Conservation (phyloP, 495 filamentous ascomycete species). For the Jackrogersella minutella region DNA sequence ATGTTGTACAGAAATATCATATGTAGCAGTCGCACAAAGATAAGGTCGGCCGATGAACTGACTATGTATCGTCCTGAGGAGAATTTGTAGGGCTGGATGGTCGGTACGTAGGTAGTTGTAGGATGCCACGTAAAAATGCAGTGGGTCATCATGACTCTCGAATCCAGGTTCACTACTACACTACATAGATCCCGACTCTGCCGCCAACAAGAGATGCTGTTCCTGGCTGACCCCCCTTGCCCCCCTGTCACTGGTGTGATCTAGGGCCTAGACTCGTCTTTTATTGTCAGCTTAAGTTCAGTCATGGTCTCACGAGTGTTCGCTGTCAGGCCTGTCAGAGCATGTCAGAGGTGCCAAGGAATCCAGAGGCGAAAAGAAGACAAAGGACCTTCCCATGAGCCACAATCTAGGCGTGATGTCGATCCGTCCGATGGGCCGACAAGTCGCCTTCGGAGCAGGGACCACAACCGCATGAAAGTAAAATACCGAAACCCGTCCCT, state of each 20-base stretch:
- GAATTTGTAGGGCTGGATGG: slow-evolving; percentile 26
- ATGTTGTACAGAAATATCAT: slow-evolving; percentile 9
- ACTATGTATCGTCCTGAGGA: slow-evolving; percentile 1
- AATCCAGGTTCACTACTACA: slow-evolving; percentile 26
- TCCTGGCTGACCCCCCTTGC: slow-evolving; percentile 6
- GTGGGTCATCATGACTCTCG: slow-evolving; percentile 17
- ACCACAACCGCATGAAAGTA: background rate
- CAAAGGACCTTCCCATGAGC: slow-evolving; percentile 13
- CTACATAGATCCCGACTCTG: slow-evolving; percentile 27
- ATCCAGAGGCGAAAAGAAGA: slow-evolving; percentile 24
- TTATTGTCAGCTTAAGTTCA: slow-evolving; percentile 22
- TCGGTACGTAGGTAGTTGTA: slow-evolving; percentile 33
- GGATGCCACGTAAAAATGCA: slow-evolving; percentile 18
- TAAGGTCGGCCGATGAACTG: slow-evolving; percentile 15
- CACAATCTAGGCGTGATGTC: slow-evolving; percentile 30
- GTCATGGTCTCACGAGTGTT: slow-evolving; percentile 4
- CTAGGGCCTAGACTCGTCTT: slow-evolving; percentile 25
- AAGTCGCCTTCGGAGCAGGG: slow-evolving; percentile 3
- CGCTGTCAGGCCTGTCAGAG: slow-evolving; percentile 4
- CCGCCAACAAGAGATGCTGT: slow-evolving; percentile 12
- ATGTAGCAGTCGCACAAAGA: slow-evolving; percentile 17
- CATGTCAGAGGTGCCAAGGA: slow-evolving; percentile 32
- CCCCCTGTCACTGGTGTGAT: background rate
- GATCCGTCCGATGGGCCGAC: slow-evolving; percentile 29
- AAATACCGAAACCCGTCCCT: slow-evolving; percentile 28